Evolutionary conservation across 2,329 filamentous ascomycete genomes (phyloP).

Genomic region (Ceratocystis smalleyi): DNA sequence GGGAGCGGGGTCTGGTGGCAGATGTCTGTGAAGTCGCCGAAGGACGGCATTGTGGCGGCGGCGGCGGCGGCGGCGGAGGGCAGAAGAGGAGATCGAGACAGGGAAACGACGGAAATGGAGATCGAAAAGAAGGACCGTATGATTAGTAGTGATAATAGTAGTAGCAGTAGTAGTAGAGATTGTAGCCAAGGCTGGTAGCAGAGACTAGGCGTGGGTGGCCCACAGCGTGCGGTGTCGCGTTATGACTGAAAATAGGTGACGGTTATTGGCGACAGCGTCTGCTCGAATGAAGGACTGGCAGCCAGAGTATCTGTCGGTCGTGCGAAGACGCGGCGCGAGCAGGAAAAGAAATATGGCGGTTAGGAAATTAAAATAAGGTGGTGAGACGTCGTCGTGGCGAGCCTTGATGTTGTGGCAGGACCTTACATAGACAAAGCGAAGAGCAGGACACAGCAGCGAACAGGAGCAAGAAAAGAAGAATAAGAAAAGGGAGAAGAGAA

Average conservation of each 20-base stretch:
- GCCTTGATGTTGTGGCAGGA: neutral
- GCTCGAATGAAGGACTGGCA: neutral
- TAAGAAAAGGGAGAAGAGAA: neutral
- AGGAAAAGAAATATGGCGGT: neutral
- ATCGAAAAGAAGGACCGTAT: neutral
- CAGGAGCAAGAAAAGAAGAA: neutral
- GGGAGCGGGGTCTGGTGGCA: conserved; percentile 76
- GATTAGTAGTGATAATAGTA: neutral
- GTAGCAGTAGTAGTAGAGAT: neutral
- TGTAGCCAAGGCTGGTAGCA: neutral
- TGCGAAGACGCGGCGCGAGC: neutral
- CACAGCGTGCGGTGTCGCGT: neutral
- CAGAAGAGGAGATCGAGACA: conserved; percentile 18
- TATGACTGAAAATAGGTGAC: neutral
- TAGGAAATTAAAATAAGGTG: neutral
- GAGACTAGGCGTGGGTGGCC: neutral
- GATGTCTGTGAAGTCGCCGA: conserved; percentile 78
- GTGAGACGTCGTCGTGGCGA: neutral
- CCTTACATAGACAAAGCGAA: neutral
- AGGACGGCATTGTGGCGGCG: conserved; percentile 49
- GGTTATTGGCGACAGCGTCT: neutral
- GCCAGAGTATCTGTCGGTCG: neutral
- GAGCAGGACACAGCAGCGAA: neutral
- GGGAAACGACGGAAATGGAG: too few species aligned
- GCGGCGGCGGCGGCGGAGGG: neutral